Evolutionary conservation across 2,329 filamentous ascomycete species (phyloP).

Genomic region (Trichoderma afroharzianum): DNA sequence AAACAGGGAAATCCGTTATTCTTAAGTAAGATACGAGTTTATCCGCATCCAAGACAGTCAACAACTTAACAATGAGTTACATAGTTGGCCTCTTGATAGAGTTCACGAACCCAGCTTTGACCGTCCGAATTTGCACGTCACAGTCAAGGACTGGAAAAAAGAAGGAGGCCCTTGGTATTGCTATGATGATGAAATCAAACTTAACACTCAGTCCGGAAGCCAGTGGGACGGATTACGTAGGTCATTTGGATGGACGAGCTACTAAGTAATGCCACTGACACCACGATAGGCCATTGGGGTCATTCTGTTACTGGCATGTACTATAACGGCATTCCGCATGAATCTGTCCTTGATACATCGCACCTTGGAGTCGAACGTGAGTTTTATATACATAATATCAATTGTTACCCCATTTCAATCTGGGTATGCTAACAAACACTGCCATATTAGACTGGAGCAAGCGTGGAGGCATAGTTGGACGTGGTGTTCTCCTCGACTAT

Average conservation of each 20-base stretch:
- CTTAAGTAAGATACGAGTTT: not conserved
- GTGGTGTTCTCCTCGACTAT: conserved; percentile 53
- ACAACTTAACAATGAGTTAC: not conserved
- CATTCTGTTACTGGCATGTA: not conserved
- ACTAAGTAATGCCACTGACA: not conserved
- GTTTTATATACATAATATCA: not conserved
- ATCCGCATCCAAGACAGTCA: not conserved
- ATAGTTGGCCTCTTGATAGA: not conserved
- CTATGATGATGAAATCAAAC: not conserved
- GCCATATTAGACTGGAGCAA: not conserved
- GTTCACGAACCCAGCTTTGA: not conserved
- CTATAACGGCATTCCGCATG: not conserved
- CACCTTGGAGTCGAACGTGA: not conserved
- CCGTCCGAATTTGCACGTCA: not conserved
- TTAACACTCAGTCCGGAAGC: not conserved
- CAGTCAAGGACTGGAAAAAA: not conserved
- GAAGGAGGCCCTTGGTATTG: not conserved
- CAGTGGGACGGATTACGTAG: not conserved
- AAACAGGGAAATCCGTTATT: not conserved
- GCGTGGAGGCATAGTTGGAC: conserved; percentile 29
- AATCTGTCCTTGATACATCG: not conserved
- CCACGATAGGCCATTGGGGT: not conserved
- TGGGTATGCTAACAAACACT: not conserved
- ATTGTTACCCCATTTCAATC: not conserved
- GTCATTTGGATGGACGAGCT: not conserved